Percentiles rank a stretch among this genome's conserved stretches.
Evolutionary conservation across 495 filamentous ascomycete species (phyloP).

Genomic region (Apiosordaria backusii): DNA sequence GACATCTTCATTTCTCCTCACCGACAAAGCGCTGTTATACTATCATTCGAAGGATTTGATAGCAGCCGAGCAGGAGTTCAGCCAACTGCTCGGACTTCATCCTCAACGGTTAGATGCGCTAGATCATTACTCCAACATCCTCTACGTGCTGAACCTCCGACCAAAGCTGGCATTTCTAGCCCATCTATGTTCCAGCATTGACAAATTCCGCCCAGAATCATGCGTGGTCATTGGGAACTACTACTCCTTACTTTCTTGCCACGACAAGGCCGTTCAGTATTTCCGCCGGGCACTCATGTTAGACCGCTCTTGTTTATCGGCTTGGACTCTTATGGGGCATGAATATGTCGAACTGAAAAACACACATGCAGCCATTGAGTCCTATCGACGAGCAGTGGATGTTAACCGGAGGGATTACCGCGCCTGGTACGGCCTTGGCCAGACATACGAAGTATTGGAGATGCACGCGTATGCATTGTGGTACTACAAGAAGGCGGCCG

Average conservation of each 20-base stretch:
- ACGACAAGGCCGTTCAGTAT: constrained; percentile 97
- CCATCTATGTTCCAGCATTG: constrained; percentile 80
- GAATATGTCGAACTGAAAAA: constrained; percentile 99
- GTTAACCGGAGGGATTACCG: constrained; percentile 96
- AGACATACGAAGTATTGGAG: constrained; percentile 95
- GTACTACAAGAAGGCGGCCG: constrained; percentile 95
- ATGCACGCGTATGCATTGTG: constrained; percentile 96
- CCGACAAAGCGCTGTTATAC: constrained; percentile 78
- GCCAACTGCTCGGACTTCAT: constrained; percentile 68
- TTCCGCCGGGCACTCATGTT: constrained; percentile 95
- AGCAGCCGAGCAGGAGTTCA: constrained; percentile 80
- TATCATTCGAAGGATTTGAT: constrained; percentile 96
- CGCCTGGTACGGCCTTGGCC: constrained; percentile 96
- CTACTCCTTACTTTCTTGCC: constrained; percentile 85
- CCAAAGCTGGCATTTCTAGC: constrained; percentile 91
- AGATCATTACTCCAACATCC: constrained; percentile 94
- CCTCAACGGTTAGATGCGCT: constrained; percentile 87
- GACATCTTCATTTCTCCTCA: constrained; percentile 78
- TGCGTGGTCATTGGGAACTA: constrained; percentile 98
- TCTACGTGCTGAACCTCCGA: constrained; percentile 84
- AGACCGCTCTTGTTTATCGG: constrained; percentile 85
- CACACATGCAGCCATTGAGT: constrained; percentile 96
- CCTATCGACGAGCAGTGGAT: constrained; percentile 92
- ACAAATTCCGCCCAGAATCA: constrained; percentile 95
- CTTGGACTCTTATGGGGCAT: constrained; percentile 99